Conservation (phyloP, 768 basidiomycete genomes). For the Hericium erinaceus region DNA sequence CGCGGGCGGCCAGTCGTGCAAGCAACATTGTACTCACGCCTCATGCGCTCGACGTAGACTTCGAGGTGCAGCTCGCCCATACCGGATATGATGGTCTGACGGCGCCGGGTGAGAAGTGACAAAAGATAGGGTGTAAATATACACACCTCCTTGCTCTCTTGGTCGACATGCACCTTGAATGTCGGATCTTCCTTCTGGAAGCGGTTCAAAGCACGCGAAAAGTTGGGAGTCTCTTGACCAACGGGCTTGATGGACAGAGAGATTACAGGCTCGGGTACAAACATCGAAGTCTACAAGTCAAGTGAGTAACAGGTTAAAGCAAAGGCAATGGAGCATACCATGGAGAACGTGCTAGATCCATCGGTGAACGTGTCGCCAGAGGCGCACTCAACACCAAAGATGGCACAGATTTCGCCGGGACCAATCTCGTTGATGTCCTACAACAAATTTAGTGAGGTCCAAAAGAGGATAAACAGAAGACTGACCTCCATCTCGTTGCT, state of each 20-base stretch:
- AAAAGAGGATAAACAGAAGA: not conserved
- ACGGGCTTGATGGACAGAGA: slow-evolving; percentile 89
- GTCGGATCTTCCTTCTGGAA: slow-evolving; percentile 99
- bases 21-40: slow-evolving; percentile 90
- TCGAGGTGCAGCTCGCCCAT: slow-evolving; percentile 99
- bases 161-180: slow-evolving; percentile 93
- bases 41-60: slow-evolving; percentile 99
- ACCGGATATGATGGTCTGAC: slow-evolving; percentile 93
- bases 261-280: slow-evolving; percentile 96
- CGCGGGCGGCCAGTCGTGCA: slow-evolving; percentile 93
- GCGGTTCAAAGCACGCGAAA: slow-evolving; percentile 91
- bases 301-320: not conserved
- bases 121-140: slow-evolving; percentile 1
- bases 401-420: slow-evolving; percentile 98
- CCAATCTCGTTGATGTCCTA: slow-evolving; percentile 90
- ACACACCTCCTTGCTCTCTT: slow-evolving; percentile 83
- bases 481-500: slow-evolving; percentile 97
- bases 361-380: slow-evolving; percentile 98
- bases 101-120: not conserved
- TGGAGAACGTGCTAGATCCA: slow-evolving; percentile 80
- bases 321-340: slow-evolving; percentile 49
- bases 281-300: slow-evolving; percentile 80
- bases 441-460: not conserved
- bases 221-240: slow-evolving; percentile 91
- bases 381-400: slow-evolving; percentile 97